phyloP scores from a whole-genome alignment of 805 yeast species.

The Saturnispora galanensis region DNA sequence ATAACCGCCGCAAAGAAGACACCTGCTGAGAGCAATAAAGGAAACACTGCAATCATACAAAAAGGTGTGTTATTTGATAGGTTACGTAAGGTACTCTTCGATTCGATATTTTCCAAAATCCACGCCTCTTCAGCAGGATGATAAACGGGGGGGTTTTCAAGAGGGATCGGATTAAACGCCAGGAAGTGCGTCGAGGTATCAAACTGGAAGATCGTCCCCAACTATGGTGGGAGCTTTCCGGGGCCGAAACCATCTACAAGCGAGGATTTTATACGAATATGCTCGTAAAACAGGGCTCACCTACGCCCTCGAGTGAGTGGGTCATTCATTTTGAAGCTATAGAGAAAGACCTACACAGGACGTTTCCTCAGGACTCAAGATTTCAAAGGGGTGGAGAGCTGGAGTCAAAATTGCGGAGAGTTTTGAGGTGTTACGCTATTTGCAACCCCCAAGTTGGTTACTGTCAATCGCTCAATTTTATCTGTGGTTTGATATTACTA shows the following conservation, averaged over 20 bases:
- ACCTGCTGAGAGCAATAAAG: constrained; percentile 2
- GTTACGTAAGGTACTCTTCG: background rate
- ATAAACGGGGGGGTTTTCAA: background rate
- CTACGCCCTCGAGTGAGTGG: background rate
- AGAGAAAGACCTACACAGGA: constrained; percentile 86
- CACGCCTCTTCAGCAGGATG: background rate
- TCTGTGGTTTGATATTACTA: constrained; percentile 76
- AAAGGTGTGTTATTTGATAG: too few species aligned
- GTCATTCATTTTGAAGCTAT: constrained; percentile 64
- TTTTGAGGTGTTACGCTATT: constrained; percentile 71
- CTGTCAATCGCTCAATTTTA: constrained; percentile 89
- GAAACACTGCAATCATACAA: constrained; percentile 1
- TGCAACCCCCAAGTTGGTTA: constrained; percentile 88
- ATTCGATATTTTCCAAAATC: background rate
- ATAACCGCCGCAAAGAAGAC: background rate
- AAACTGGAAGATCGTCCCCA: background rate
- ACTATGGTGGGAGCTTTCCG: background rate
- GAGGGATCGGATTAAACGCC: background rate
- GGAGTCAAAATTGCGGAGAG: constrained; percentile 72
- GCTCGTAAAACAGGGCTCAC: background rate
- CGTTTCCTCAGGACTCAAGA: constrained; percentile 87
- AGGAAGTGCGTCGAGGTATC: background rate
- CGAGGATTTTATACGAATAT: constrained; percentile 1
- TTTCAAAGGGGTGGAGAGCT: constrained; percentile 41
- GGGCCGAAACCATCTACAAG: background rate